Evolutionary conservation across 2,329 filamentous ascomycete genomes (phyloP).

Genomic region (Ascocoryne sarcoides): DNA sequence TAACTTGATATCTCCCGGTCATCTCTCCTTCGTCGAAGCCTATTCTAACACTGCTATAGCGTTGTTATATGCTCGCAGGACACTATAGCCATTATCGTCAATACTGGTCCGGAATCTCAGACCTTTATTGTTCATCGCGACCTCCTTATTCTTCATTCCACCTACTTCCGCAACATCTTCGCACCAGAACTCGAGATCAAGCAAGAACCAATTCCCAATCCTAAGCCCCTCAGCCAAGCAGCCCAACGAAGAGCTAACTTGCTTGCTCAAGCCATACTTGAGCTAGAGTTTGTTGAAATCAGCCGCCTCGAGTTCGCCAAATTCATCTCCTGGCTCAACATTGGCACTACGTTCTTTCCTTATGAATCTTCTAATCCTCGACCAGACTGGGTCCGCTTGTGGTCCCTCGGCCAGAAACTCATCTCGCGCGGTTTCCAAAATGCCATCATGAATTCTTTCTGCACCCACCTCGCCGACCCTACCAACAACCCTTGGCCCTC

Average conservation of each 20-base stretch:
- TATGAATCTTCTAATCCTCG: background rate
- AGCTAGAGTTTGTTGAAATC: too few species aligned
- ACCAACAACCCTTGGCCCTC: background rate
- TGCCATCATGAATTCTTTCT: constrained; percentile 2
- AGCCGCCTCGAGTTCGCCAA: constrained; percentile 3
- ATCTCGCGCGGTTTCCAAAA: constrained; percentile 1
- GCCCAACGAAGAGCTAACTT: background rate
- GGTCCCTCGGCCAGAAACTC: background rate
- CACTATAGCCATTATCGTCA: background rate
- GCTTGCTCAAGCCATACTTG: too few species aligned
- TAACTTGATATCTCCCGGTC: background rate
- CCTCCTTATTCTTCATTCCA: constrained; percentile 3
- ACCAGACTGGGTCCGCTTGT: too few species aligned
- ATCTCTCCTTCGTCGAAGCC: background rate
- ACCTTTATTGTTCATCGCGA: constrained; percentile 4
- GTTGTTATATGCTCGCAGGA: background rate
- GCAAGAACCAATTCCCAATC: background rate
- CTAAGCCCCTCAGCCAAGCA: background rate
- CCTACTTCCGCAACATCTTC: background rate
- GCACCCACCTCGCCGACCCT: background rate
- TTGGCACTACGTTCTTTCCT: background rate
- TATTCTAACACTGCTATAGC: background rate
- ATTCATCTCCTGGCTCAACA: constrained; percentile 9
- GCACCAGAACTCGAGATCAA: background rate
- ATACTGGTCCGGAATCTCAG: background rate